A percentile compares a stretch with the other conserved stretches of the same genome.
phyloP scores from a whole-genome alignment of 78 protist genomes.

The Diacronema lutheri region DNA sequence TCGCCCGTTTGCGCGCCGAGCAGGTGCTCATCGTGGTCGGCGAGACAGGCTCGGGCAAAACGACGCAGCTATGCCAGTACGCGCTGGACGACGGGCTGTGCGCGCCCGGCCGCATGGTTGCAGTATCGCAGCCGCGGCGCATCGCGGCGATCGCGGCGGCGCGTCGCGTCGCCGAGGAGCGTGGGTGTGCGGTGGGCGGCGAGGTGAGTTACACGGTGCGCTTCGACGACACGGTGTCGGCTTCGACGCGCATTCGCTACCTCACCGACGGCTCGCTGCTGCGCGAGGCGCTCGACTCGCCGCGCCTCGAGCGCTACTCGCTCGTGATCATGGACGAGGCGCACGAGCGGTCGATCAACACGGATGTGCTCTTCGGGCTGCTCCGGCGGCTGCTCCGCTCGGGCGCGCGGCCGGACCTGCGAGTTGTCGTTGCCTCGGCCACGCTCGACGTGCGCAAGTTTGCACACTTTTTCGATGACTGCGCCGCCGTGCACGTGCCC shows the following conservation, averaged over 20 bases:
- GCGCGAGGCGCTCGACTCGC: conserved; percentile 53
- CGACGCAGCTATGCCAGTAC: conserved; percentile 72
- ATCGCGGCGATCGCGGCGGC: conserved; percentile 87
- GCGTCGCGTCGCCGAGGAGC: conserved; percentile 76
- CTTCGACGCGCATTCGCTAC: not conserved
- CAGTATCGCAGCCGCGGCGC: conserved; percentile 60
- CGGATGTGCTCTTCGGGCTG: conserved; percentile 89
- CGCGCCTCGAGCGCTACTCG: conserved; percentile 2
- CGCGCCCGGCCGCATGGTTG: not conserved
- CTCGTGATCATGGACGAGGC: conserved; percentile 32
- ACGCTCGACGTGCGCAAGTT: conserved; percentile 77
- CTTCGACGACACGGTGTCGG: conserved; percentile 50
- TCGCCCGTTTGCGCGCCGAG: not conserved
- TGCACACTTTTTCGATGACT: not conserved
- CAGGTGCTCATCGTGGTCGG: conserved; percentile 57
- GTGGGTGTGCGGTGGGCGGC: conserved; percentile 65
- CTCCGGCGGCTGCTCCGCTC: conserved; percentile 28
- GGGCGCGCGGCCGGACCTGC: not conserved
- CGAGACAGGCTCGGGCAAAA: conserved; percentile 90
- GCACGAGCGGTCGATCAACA: conserved; percentile 95
- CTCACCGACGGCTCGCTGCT: conserved; percentile 77
- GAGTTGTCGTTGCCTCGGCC: conserved; percentile 78
- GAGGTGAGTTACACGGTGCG: conserved; percentile 79
- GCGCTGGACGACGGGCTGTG: not conserved
- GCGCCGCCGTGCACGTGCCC: not conserved